Conservation (phyloP, 345 rosid species). For the Conringia planisiliqua region DNA sequence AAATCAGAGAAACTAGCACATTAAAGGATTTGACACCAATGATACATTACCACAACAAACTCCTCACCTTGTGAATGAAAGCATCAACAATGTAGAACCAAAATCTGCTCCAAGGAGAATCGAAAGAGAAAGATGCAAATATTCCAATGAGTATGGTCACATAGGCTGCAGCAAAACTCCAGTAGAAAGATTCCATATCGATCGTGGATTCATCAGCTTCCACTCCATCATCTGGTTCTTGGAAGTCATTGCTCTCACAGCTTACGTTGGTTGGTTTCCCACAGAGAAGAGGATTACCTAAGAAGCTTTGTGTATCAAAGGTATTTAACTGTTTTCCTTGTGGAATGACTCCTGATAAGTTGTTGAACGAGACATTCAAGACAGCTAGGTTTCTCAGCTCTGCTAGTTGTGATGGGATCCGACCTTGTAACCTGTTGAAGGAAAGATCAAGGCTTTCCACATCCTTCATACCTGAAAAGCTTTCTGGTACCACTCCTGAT, state of each 20-base stretch:
- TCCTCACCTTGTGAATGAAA: background rate
- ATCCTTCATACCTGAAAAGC: constrained; percentile 23
- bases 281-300: constrained; percentile 7
- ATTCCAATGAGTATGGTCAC: background rate
- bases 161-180: background rate
- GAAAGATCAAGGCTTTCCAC: constrained; percentile 40
- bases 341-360: constrained; percentile 9
- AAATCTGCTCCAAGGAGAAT: background rate
- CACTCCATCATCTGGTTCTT: too few relatives aligned
- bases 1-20: too few relatives aligned
- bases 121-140: background rate
- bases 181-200: too few relatives aligned
- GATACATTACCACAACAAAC: background rate
- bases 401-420: background rate
- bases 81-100: background rate
- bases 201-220: too few relatives aligned
- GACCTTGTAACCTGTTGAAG: background rate
- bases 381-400: background rate
- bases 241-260: too few relatives aligned
- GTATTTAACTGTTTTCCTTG: constrained; percentile 5
- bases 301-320: background rate
- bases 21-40: too few relatives aligned
- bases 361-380: background rate
- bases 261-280: background rate
- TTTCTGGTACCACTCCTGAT: constrained; percentile 21